Conservation (phyloP, 768 basidiomycete genomes). For the Cyclocybe cylindracea region DNA sequence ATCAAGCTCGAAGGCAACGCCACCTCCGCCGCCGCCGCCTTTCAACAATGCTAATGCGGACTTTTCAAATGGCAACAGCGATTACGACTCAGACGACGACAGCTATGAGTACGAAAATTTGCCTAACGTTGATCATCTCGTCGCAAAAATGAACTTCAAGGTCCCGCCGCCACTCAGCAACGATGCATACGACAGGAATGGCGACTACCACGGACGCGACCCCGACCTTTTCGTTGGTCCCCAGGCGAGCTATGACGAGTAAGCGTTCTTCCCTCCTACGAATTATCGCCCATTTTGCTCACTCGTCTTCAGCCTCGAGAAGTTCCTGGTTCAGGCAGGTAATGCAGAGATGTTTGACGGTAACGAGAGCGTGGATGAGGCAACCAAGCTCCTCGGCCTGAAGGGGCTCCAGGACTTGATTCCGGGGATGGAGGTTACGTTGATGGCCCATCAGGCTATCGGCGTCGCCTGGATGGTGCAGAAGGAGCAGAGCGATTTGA, state of each 20-base stretch:
- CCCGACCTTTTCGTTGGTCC: slow-evolving; percentile 46
- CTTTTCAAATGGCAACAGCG: not conserved
- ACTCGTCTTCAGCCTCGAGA: slow-evolving; percentile 41
- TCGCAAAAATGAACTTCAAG: slow-evolving; percentile 22
- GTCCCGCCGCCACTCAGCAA: slow-evolving; percentile 24
- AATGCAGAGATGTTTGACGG: slow-evolving; percentile 61
- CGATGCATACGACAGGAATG: slow-evolving; percentile 41
- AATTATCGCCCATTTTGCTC: slow-evolving; percentile 1
- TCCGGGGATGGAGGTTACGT: slow-evolving; percentile 57
- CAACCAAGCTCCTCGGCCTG: slow-evolving; percentile 54
- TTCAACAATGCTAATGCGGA: no score
- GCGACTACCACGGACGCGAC: slow-evolving; percentile 49
- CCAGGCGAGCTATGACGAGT: slow-evolving; percentile 49
- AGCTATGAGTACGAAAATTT: slow-evolving; percentile 14
- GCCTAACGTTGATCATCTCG: slow-evolving; percentile 8
- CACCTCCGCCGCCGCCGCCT: no score
- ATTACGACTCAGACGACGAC: slow-evolving; percentile 13
- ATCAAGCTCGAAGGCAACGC: no score
- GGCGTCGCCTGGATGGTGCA: slow-evolving; percentile 65
- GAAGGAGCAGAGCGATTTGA: slow-evolving; percentile 38
- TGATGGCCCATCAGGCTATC: slow-evolving; percentile 73
- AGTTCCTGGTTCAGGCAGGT: slow-evolving; percentile 55
- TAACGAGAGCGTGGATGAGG: slow-evolving; percentile 58
- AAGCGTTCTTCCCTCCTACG: slow-evolving; percentile 17
- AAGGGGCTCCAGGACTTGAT: slow-evolving; percentile 45